Evolutionary conservation across 169 alveolate genomes (phyloP), one percentile per base, ranked within the genome.

Genomic region (Cyclospora cayetanensis): DNA sequence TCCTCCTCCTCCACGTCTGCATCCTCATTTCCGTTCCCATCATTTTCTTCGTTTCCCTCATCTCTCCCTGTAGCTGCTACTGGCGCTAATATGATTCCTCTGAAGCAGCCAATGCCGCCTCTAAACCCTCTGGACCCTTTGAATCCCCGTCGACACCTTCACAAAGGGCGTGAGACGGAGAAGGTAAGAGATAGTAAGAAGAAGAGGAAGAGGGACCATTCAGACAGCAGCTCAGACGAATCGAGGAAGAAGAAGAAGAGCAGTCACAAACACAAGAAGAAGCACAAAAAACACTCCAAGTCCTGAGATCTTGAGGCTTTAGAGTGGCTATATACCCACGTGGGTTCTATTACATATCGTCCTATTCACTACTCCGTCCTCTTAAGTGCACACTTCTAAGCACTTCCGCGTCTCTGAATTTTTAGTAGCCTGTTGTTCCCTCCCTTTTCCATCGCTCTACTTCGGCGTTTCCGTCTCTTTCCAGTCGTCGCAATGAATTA

Each of bases 31-130:
- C 12, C 22, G n/a, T n/a, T n/a, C n/a, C n/a, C n/a, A n/a, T n/a
- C n/a, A n/a, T n/a, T n/a, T n/a, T n/a, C n/a, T n/a, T n/a, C n/a
- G n/a, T n/a, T n/a, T n/a, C n/a, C 63, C 22, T 50, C n/a, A n/a
- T n/a, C 63, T 2, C 22, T 50, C 63, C 31, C 83, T 37, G 83
- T 55, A 70, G 50, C 83, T 20, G 92, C 92, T 37, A 66, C 91
- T 5, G 91, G 83, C 9, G 91, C 91, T 7, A 85, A 85, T 34
- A 37, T 53, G 39, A 52, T 22, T 5, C 91, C 70, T 1, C 50
- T 29, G 68, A 25, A 22, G 82, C 66, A 20, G 80, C 65, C 12
- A 35, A 31, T 31, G 53, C 83, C 42, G 46, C 0, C 0, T 27
- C 20, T 66, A 25, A 31, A 63, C 74, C 79, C 37, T 66, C 34